Evolutionary conservation across 176 grass and related monocot genomes (phyloP).

Genomic region (Aechmea fasciata): DNA sequence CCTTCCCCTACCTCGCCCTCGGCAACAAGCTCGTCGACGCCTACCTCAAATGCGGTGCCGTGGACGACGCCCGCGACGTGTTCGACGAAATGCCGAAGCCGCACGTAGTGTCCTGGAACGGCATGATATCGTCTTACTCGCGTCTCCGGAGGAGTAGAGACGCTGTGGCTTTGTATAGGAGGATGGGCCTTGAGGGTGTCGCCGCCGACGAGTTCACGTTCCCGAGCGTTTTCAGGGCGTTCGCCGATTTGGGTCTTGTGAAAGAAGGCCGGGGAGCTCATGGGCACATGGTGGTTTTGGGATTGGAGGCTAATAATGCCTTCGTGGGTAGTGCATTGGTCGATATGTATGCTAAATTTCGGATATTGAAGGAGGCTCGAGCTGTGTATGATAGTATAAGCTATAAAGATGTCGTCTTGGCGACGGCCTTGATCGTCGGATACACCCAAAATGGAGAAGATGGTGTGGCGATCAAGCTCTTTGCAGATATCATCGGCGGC

Average conservation of each 20-base stretch:
- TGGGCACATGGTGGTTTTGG: constrained; percentile 5
- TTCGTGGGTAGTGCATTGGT: constrained; percentile 23
- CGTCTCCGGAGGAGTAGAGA: constrained; percentile 8
- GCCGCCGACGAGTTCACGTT: constrained; percentile 20
- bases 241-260: constrained; percentile 7
- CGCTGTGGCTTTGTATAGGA: neutral
- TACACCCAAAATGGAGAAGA: constrained; percentile 21
- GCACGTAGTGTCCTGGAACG: constrained; percentile 22
- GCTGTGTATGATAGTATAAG: constrained; percentile 9
- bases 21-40: constrained; percentile 20
- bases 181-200: constrained; percentile 11
- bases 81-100: constrained; percentile 27
- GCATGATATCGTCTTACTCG: constrained; percentile 11
- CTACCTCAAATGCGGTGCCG: constrained; percentile 18
- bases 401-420: constrained; percentile 23
- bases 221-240: constrained; percentile 15
- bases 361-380: constrained; percentile 12
- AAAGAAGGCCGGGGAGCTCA: constrained; percentile 16
- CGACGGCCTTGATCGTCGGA: constrained; percentile 17
- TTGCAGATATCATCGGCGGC: neutral
- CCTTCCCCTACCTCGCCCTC: constrained; percentile 16
- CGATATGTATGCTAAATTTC: constrained; percentile 26
- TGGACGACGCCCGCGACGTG: constrained; percentile 17
- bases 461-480: constrained; percentile 7
- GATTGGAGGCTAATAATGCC: constrained; percentile 7